Base-by-base conservation (phyloP, 352 stramenopile species). In the Pythium dissimile region DNA sequence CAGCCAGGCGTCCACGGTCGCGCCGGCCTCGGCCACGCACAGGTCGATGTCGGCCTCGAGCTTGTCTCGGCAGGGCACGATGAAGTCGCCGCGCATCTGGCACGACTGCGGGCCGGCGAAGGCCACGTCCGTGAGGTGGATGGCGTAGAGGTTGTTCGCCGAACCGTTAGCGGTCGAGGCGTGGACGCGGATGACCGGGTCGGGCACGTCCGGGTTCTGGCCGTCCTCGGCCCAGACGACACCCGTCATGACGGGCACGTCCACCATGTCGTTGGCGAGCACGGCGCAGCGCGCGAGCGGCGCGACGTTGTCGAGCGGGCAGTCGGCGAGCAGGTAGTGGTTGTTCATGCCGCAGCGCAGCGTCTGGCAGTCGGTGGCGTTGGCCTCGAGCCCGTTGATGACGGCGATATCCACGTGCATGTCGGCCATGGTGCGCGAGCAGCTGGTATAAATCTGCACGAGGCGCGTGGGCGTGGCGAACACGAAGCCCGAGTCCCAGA, bases 401-500 rank as follows among this genome's bases (percentile, higher is more conserved):
- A 78, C 64, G 13, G 67, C 53, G 21, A 72, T 50, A 41, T 76
- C 72, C 23, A 81, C 62, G 47, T 88, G 54, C 39, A 90, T 60
- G 50, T 90, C 77, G 41, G 49, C 59, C 80, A 88, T 90, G 3
- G 74, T 75, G 37, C 73, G 62, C 11, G 67, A 62, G 64, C 80
- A 90, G 21, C 62, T 58, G 11, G 77, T 86, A 51, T 73, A 85
- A 20, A 88, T 74, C 53, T 86, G 80, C 51, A 85, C 69, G 34
- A 87, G 67, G 24, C 59, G 60, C 1, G 47, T 48, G 12, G 60
- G 28, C 13, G 66, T 66, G 42, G 66, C 62, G 27, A 86, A 77
- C 34, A 90, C 77, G 43, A 80, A 84, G 26, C 77, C 80, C 0
- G 73, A 69, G 67, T 90, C 80, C 80, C 80, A 90, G 44, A 90